These are phyloP conservation scores for Mucor velutinosus DNA, from an alignment of 371 early-diverging fungal species.

Conservation along the genomic window DNA sequence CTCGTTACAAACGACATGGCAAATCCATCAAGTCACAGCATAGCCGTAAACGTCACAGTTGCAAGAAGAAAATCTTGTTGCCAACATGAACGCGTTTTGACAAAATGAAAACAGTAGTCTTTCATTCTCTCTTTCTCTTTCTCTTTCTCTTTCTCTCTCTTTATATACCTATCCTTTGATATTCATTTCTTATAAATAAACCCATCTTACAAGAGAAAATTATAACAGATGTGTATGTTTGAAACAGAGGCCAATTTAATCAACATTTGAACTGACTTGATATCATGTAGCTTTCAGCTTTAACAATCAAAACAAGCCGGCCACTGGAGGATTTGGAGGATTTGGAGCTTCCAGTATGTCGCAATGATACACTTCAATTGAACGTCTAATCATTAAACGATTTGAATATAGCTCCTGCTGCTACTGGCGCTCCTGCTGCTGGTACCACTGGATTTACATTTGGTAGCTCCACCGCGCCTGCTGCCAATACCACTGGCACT, in stretches of 20 bases:
- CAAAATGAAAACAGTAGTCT: not conserved
- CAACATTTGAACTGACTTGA: not conserved
- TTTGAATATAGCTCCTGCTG: not conserved
- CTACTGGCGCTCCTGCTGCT: constrained; percentile 26
- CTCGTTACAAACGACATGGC: not conserved
- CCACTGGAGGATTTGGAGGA: constrained; percentile 27
- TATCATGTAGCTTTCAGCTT: constrained; percentile 36
- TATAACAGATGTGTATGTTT: constrained; percentile 4
- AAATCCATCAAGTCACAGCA: not conserved
- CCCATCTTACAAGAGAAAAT: not conserved
- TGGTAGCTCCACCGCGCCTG: constrained; percentile 23
- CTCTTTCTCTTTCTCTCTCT: not conserved
- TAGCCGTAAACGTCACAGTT: constrained; percentile 10
- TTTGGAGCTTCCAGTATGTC: constrained; percentile 16
- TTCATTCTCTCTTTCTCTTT: not conserved
- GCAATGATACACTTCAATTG: not conserved
- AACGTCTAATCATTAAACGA: not conserved
- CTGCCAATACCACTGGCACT: constrained; percentile 14
- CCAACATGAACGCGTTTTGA: constrained; percentile 12
- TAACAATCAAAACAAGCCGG: constrained; percentile 34
- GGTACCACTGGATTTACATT: constrained; percentile 23
- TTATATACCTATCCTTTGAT: not conserved
- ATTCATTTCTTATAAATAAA: not conserved
- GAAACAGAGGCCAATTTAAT: not conserved
- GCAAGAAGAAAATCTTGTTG: not conserved